phyloP scores from a whole-genome alignment of 2,329 filamentous ascomycete genomes.

The Colletotrichum tropicale region DNA sequence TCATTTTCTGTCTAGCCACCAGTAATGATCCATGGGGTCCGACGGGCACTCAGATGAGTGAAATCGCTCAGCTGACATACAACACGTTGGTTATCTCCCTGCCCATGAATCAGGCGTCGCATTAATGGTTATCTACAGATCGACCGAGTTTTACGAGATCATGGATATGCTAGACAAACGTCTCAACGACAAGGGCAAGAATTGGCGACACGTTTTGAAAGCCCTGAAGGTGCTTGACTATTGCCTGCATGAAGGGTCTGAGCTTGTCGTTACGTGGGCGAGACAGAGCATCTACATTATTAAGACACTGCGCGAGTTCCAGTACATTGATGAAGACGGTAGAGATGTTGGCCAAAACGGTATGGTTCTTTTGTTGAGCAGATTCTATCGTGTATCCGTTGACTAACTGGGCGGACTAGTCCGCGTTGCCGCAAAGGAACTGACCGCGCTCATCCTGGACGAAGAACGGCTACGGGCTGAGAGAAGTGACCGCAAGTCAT shows the following conservation, averaged over 20 bases:
- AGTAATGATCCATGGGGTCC: slow-evolving; percentile 99
- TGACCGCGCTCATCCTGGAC: slow-evolving; percentile 89
- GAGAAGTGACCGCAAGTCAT: slow-evolving; percentile 87
- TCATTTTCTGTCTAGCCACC: slow-evolving; percentile 68
- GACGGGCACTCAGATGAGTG: slow-evolving; percentile 96
- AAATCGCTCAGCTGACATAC: slow-evolving; percentile 97
- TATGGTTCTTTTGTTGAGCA: slow-evolving; percentile 45
- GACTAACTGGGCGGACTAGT: slow-evolving; percentile 61
- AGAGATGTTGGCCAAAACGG: slow-evolving; percentile 96
- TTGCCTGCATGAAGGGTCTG: slow-evolving; percentile 95
- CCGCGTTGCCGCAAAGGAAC: slow-evolving; percentile 92
- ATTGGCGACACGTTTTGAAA: slow-evolving; percentile 98
- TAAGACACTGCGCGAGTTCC: slow-evolving; percentile 96
- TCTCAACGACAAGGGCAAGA: slow-evolving; percentile 98
- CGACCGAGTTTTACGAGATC: slow-evolving; percentile 98
- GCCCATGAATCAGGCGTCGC: background rate
- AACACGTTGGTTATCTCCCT: slow-evolving; percentile 75
- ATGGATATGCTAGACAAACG: slow-evolving; percentile 99
- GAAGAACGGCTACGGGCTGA: slow-evolving; percentile 92
- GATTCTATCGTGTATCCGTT: background rate
- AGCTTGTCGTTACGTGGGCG: slow-evolving; percentile 96
- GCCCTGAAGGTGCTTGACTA: slow-evolving; percentile 98
- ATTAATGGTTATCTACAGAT: slow-evolving; percentile 53
- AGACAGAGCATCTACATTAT: slow-evolving; percentile 99
- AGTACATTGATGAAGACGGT: slow-evolving; percentile 94